Base-by-base conservation (phyloP, 805 yeast species). In the Barnettozyma vustinii region DNA sequence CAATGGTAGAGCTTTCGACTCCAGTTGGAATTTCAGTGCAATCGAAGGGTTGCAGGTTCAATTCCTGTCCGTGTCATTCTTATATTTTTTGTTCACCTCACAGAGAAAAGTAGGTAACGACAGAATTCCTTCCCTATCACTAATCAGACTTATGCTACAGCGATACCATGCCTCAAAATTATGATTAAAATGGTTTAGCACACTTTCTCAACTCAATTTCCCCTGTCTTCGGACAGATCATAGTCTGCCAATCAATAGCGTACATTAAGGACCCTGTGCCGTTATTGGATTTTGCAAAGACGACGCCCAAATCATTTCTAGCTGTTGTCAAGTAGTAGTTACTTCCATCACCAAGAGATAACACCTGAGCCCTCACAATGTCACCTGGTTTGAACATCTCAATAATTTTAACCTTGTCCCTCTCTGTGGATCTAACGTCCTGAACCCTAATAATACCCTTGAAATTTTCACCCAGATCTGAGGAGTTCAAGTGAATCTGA, bases 171-270 rank as follows among this genome's bases (percentile, higher is more conserved):
- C n/a, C n/a, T n/a, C n/a, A n/a, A n/a, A n/a, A n/a, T n/a, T 23
- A 23, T n/a, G 4, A 21, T 43, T 56, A 73, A 57, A 81, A 86
- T 12, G 97, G 96, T 63, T 88, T 90, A 3, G 99, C 99, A 68
- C 96, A 88, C 66, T 94, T 94, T 51, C 99, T 76, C 56, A 73
- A 72, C 59, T 90, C 97, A 12, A 80, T 66, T 9, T 75, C 77
- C 1, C 97, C 97, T 2, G 91, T 80, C 23, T 67, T 70, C 2
- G 89, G 83, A 53, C 87, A 81, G 30, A 84, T 75, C 98, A 95
- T 94, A 12, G 89, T 86, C 67, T 89, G 91, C 97, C 98, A 94
- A 67, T 94, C 98, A 40, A 89, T 68, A 2, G 99, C 95, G 57
- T 83, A 84, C 88, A 94, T 80, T 48, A 81, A 67, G 35, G 79